Conservation (phyloP, 31 red algal species). For the Bonnemaisonia californica region DNA sequence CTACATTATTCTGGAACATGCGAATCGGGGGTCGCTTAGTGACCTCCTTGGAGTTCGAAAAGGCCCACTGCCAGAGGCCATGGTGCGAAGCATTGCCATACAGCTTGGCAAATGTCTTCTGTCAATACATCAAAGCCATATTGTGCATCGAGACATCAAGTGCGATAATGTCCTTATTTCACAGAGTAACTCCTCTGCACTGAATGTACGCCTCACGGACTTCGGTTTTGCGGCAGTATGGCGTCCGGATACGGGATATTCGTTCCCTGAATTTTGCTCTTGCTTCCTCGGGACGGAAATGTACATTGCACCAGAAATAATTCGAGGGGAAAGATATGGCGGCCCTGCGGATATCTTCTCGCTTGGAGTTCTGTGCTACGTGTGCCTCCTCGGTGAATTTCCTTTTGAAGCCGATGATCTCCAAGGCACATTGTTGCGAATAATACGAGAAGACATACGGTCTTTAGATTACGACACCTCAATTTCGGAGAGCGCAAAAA, state of each 20-base stretch:
- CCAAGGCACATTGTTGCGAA: constrained; percentile 10
- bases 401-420: constrained; percentile 35
- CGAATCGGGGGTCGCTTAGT: constrained; percentile 56
- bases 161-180: constrained; percentile 64
- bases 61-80: constrained; percentile 32
- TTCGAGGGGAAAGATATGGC: constrained; percentile 48
- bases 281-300: constrained; percentile 43
- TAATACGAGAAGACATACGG: constrained; percentile 1
- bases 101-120: constrained; percentile 57
- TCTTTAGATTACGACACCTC: neutral
- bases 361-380: constrained; percentile 59
- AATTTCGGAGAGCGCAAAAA: constrained; percentile 46
- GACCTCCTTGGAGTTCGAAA: constrained; percentile 31
- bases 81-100: constrained; percentile 47
- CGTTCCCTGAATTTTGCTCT: constrained; percentile 43
- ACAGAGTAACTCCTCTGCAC: constrained; percentile 4
- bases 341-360: constrained; percentile 66
- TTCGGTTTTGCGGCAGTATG: constrained; percentile 67
- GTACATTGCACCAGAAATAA: constrained; percentile 70
- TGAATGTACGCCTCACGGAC: constrained; percentile 37
- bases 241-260: constrained; percentile 26
- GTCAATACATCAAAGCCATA: constrained; percentile 52
- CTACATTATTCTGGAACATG: constrained; percentile 59
- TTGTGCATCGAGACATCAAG: constrained; percentile 69
- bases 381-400: constrained; percentile 46